Evolutionary conservation across 371 early-diverging fungal genomes (phyloP), one percentile per base, ranked within the genome.

Genomic region (Mortierella sp.): DNA sequence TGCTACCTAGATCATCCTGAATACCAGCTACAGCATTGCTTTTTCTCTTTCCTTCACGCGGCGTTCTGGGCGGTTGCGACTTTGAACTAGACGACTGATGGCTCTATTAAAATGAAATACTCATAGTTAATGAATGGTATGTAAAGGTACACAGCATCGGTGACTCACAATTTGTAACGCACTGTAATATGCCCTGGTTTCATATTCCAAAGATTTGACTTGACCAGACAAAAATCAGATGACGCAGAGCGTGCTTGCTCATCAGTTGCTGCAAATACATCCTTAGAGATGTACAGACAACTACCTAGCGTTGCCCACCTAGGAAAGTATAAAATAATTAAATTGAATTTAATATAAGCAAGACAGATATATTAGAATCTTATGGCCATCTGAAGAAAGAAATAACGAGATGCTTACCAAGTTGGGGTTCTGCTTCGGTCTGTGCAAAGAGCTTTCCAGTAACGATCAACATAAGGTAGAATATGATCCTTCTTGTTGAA

Each of bases 261-360:
- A 65, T 91, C 90, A 19, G 79, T 76, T n/a, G 90, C 88, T 24
- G 87, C 75, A 76, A 92, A 92, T 4, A 88, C 84, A 43, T 92
- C 92, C 66, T 89, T 90, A 9, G 89, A 86, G 15, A 88, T 88
- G 65, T 92, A 92, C 11, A 92, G 74, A 73, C 90, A 90, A 67
- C 88, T 89, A 6, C 91, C 92, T 8, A 92, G 72, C 0, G 91
- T 91, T 1, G 91, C 91, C 91, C 91, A 92, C 88, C 89, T 87
- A 76, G 0, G 28, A 21, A 47, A 0, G 11, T n/a, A 41, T 15
- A 4, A 53, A 16, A 15, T 28, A 62, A 9, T 15, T 28, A 28
- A 28, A 32, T 10, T 48, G 6, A 4, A 9, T 6, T 55, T 24
- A 55, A 28, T 28, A 65, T 2, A 38, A 13, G 7, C 47, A 32